These are phyloP conservation scores for Schizochytrium sp. DNA, from an alignment of 108 stramenopile genomes.

Conservation along the genomic window DNA sequence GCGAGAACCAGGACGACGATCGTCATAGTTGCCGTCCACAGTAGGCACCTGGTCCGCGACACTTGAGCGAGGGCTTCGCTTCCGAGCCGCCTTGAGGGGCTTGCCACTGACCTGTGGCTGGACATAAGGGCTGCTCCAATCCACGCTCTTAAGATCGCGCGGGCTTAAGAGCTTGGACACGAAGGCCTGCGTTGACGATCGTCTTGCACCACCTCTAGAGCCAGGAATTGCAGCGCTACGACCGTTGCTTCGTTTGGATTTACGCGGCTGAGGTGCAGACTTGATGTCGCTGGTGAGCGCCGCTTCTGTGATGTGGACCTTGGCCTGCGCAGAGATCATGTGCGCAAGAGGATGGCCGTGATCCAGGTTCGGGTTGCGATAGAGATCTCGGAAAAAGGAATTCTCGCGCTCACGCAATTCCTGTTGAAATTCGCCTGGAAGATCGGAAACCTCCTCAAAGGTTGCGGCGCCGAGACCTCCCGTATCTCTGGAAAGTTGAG, in stretches of 20 bases:
- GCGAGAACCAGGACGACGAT: no score
- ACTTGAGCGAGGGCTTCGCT: not conserved
- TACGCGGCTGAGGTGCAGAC: not conserved
- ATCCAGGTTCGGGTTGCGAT: constrained; percentile 12
- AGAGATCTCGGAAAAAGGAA: constrained; percentile 31
- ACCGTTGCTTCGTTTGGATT: no score
- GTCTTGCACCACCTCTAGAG: not conserved
- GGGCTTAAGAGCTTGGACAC: not conserved
- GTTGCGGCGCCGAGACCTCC: not conserved
- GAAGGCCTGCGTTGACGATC: not conserved
- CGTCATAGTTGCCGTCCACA: not conserved
- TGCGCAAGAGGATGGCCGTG: constrained; percentile 38
- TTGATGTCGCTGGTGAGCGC: not conserved
- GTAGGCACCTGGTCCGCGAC: not conserved
- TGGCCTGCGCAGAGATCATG: constrained; percentile 28
- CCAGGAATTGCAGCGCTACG: no score
- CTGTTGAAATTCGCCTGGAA: not conserved
- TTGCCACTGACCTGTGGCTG: not conserved
- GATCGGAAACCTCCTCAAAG: not conserved
- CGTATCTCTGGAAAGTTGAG: not conserved
- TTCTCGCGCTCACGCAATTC: constrained; percentile 21
- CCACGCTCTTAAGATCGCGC: not conserved
- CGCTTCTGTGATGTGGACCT: not conserved
- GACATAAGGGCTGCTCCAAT: not conserved
- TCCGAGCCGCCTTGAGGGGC: not conserved